Evolutionary conservation across 164 flowering plant genomes (phyloP).

Genomic region (Pachysandra terminalis): DNA sequence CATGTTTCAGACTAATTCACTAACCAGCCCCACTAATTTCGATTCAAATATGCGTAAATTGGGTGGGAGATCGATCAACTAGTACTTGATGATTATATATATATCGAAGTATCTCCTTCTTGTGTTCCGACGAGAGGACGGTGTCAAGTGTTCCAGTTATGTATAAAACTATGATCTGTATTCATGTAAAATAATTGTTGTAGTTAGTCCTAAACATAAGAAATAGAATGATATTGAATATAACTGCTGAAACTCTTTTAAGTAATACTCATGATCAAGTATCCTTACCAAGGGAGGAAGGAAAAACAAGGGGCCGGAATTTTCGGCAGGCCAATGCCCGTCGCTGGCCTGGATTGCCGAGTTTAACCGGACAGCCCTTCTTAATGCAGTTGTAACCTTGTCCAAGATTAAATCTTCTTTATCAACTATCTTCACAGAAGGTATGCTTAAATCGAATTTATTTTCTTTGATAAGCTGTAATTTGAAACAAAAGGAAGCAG

Average conservation of each 20-base stretch:
- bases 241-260: too few relatives aligned
- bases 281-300: constrained; percentile 28
- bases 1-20: not conserved
- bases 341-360: constrained; percentile 25
- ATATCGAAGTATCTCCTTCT: constrained; percentile 34
- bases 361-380: constrained; percentile 17
- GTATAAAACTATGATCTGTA: constrained; percentile 27
- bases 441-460: constrained; percentile 17
- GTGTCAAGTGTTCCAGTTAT: constrained; percentile 36
- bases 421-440: constrained; percentile 19
- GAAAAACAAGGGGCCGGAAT: constrained; percentile 24
- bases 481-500: too few relatives aligned
- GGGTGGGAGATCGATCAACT: not conserved
- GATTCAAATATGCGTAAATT: not conserved
- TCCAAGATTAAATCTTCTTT: constrained; percentile 18
- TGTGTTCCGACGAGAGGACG: constrained; percentile 27
- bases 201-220: not conserved
- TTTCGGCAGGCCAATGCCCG: constrained; percentile 35
- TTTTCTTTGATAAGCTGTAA: constrained; percentile 17
- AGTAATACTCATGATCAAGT: not conserved
- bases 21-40: not conserved
- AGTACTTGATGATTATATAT: constrained; percentile 41
- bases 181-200: not conserved
- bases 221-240: too few relatives aligned
- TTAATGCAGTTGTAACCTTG: constrained; percentile 17